Evolutionary conservation across 208 protist genomes (phyloP), one percentile per base, ranked within the genome.

Genomic region (Crithidia brevicula): DNA sequence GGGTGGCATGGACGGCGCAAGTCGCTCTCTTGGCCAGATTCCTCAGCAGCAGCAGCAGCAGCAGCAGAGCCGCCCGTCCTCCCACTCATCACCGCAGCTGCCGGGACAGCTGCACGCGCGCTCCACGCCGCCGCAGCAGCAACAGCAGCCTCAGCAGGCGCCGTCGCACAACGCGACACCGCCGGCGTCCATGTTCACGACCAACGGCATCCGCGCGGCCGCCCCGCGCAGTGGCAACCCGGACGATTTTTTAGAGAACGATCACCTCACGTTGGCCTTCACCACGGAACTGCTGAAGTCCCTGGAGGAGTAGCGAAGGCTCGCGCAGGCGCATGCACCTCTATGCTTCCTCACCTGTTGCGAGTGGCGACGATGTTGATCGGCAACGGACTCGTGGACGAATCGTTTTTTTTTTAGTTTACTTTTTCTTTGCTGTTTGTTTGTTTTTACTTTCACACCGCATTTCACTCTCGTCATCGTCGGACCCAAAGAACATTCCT

Each of bases 271-370:
- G 10, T 54, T 76, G 34, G 67, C 72, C 49, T 71, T 82, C 60
- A 74, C 70, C 5, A 70, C 72, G 4, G 72, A 77, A 34, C 63
- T 82, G 33, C 71, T 82, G n/a, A 74, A 78, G 43, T 69, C 72
- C 4, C 57, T 80, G 18, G 74, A 80, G 43, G 71, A 75, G 18
- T 80, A 50, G 50, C 43, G 10, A 22, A n/a, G n/a, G n/a, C n/a
- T n/a, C n/a, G n/a, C n/a, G n/a, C n/a, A n/a, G n/a, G n/a, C n/a
- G n/a, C n/a, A n/a, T n/a, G n/a, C n/a, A n/a, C n/a, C n/a, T n/a
- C n/a, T n/a, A n/a, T n/a, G n/a, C n/a, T n/a, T n/a, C n/a, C n/a
- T n/a, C n/a, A n/a, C n/a, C n/a, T n/a, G n/a, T n/a, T n/a, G n/a
- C n/a, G n/a, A n/a, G n/a, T n/a, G n/a, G n/a, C n/a, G n/a, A n/a